Base-by-base conservation (phyloP, 2,329 filamentous ascomycete genomes). In the Leptographium procerum region DNA sequence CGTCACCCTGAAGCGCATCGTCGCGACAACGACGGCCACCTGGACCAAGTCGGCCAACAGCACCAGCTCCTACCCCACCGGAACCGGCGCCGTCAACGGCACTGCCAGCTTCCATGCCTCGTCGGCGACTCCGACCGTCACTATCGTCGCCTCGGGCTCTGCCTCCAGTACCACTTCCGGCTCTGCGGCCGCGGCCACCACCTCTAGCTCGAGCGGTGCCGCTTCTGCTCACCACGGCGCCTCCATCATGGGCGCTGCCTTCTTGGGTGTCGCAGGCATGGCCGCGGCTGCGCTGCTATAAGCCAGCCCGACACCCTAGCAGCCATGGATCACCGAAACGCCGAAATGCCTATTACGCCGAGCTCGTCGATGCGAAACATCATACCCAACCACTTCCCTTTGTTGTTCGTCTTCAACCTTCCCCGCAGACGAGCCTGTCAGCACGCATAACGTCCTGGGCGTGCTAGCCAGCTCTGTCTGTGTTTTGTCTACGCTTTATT, bases 221-320 rank as follows among this genome's bases (percentile, higher is more conserved):
- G 66, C 70, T 52, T 65, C 80, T 14, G 76, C 74, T 36, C 64
- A 79, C 45, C 77, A 74, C n/a, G 79, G 76, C 56, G 65, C 80
- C 52, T 74, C 74, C 50, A 79, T 77, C 57, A 73, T 80, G 64
- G 66, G 55, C n/a, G 55, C 55, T 19, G 55, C 55, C 45, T 19
- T 50, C 4, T n/a, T 77, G 56, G 74, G 81, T 64, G 66, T 57
- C 2, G 60, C 56, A 16, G 55, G 55, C 34, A 31, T 61, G 54
- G 60, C 78, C n/a, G 72, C 72, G 52, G 75, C 75, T 19, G 77
- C 73, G n/a, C 62, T 83, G 59, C 69, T 83, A 67, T 84, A 80
- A 74, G 40, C 9, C 50, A 22, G n/a, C 7, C 11, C 16, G 51
- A 10, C 8, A 34, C 8, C 13, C 9, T 29, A 13, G 10, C 8